Base-by-base conservation (phyloP, 2,329 filamentous ascomycete species). In the Clarireedia homoeocarpa region DNA sequence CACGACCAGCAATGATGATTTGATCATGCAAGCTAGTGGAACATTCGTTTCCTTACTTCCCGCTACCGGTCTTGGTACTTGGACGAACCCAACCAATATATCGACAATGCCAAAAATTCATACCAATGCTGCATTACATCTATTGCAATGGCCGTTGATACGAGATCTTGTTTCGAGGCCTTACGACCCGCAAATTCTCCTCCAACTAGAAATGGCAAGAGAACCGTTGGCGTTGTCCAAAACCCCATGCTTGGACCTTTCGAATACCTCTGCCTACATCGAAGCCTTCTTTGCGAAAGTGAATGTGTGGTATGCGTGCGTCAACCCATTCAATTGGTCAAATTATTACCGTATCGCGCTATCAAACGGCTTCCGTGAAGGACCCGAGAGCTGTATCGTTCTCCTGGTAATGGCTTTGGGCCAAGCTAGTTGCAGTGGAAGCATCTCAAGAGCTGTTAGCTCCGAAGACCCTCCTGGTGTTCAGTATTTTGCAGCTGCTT, bases 101-200 rank as follows among this genome's bases (percentile, higher is more conserved):
- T 91, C 88, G 2, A 89, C 86, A 26, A 92, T 92, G 88, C 89
- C 89, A 23, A 91, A 90, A 71, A 78, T 86, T 15, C 89, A 92
- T 70, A 91, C 88, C 0, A 92, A 89, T 58, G 88, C 88, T 5
- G 87, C 88, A 1, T 74, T 91, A 63, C 85, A 92, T 69, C 74
- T 92, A 20, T 75, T 92, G 5, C 87, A 91, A 65, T 91, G 88
- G 82, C 89, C 88, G 12, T 75, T 91, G 62, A 91, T 92, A 62
- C 80, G 86, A 48, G 85, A 91, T 66, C 75, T 94, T 23, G 86
- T 92, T 7, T 86, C 86, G 27, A 79, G 84, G 36, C 86, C 85
- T 3, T 91, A 91, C 69, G 87, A 91, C 65, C 87, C 88, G 2
- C 86, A 91, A 67, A 86, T 89, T n/a, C 74, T 92, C 14, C 77